A percentile compares a stretch with the other conserved stretches of the same genome.
Evolutionary conservation across 2,329 filamentous ascomycete species (phyloP).

Genomic region (Neopestalotiopsis sp.): DNA sequence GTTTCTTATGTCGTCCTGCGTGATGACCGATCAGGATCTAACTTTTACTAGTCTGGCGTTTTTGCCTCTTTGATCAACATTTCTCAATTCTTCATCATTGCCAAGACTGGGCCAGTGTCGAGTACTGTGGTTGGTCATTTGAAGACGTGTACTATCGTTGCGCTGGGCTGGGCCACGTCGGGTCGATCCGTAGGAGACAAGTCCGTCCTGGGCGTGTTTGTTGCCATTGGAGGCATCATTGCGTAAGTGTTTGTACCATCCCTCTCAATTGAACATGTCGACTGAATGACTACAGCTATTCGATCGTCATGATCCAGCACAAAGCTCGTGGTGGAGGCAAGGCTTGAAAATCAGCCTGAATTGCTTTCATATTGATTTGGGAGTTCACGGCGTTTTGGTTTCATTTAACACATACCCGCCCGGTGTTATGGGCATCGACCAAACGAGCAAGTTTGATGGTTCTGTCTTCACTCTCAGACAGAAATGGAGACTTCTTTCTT

Average conservation of each 20-base stretch:
- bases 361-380: not conserved
- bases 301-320: slow-evolving; percentile 20
- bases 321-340: slow-evolving; percentile 13
- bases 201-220: slow-evolving; percentile 57
- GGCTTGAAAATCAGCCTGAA: not conserved
- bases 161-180: slow-evolving; percentile 63
- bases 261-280: not conserved
- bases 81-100: slow-evolving; percentile 67
- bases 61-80: slow-evolving; percentile 71
- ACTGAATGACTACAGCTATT: slow-evolving; percentile 17
- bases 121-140: slow-evolving; percentile 70
- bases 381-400: slow-evolving; percentile 6
- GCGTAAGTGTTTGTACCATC: slow-evolving; percentile 47
- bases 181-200: slow-evolving; percentile 61
- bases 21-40: slow-evolving; percentile 19
- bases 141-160: slow-evolving; percentile 70
- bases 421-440: not conserved
- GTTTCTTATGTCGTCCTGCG: slow-evolving; percentile 24
- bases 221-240: slow-evolving; percentile 63
- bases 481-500: not conserved
- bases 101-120: slow-evolving; percentile 65
- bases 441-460: not conserved
- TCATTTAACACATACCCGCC: not conserved
- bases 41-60: slow-evolving; percentile 56
- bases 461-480: not conserved